phyloP scores from a whole-genome alignment of 441 rosid genomes.

The Populus hybrid region DNA sequence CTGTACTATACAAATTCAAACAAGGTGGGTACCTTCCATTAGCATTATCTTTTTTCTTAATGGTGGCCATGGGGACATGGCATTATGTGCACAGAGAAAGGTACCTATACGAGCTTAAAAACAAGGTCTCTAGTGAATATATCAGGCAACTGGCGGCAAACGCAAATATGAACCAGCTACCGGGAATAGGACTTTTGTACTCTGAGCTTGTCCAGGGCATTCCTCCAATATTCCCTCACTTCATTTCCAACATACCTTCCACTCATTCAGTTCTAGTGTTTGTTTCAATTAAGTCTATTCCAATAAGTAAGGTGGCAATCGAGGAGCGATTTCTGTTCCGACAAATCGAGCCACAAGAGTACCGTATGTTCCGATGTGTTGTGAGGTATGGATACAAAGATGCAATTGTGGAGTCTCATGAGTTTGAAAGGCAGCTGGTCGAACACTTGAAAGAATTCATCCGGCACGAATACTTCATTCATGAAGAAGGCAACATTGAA shows the following conservation, averaged over 20 bases:
- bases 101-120: conserved; percentile 56
- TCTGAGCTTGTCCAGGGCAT: conserved; percentile 79
- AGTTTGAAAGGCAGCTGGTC: conserved; percentile 59
- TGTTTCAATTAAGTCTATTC: conserved; percentile 70
- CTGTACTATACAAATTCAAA: conserved; percentile 60
- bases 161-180: conserved; percentile 43
- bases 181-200: conserved; percentile 63
- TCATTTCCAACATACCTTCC: conserved; percentile 49
- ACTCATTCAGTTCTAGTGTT: conserved; percentile 63
- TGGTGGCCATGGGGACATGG: conserved; percentile 63
- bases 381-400: conserved; percentile 76
- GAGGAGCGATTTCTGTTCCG: conserved; percentile 71
- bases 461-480: conserved; percentile 41
- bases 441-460: conserved; percentile 66
- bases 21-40: conserved; percentile 68
- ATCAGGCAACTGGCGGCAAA: conserved; percentile 40
- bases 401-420: conserved; percentile 37
- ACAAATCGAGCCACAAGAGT: conserved; percentile 56
- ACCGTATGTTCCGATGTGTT: conserved; percentile 62
- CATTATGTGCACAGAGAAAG: conserved; percentile 54
- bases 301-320: conserved; percentile 43
- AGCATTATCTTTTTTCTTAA: conserved; percentile 42
- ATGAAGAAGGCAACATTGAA: conserved; percentile 23
- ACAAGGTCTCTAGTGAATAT: conserved; percentile 60
- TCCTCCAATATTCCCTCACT: conserved; percentile 70